These are phyloP conservation scores for Trichaptum fuscoviolaceum DNA, from an alignment of 768 basidiomycete genomes.

Conservation along the genomic window DNA sequence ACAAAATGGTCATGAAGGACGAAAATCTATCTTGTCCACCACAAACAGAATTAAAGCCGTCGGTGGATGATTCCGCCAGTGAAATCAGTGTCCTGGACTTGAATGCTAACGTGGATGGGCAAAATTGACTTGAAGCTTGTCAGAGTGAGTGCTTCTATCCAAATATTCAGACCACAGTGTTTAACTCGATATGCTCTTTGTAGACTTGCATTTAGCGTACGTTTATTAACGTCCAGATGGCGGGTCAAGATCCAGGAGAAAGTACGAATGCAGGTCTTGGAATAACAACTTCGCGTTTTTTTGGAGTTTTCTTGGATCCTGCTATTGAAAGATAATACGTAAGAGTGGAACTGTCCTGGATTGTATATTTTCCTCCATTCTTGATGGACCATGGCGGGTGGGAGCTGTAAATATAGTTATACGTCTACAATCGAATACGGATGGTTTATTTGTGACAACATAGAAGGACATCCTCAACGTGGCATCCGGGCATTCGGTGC, in stretches of 20 bases:
- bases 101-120: background rate
- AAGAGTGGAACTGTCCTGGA: background rate
- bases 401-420: background rate
- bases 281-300: background rate
- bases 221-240: background rate
- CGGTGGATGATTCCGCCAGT: background rate
- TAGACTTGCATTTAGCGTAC: too few relatives aligned
- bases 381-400: too few relatives aligned
- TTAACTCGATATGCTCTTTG: too few relatives aligned
- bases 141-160: background rate
- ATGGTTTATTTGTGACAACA: background rate
- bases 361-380: too few relatives aligned
- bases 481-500: slow-evolving; percentile 31
- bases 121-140: background rate
- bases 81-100: background rate
- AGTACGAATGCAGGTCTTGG: background rate
- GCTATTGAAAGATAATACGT: background rate
- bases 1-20: background rate
- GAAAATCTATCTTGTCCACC: background rate
- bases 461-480: background rate
- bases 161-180: too few relatives aligned
- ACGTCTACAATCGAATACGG: background rate
- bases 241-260: background rate
- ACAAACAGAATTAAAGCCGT: background rate
- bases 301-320: background rate